Evolutionary conservation across 2,329 filamentous ascomycete species (phyloP).

Genomic region (Aspergillus udagawae): DNA sequence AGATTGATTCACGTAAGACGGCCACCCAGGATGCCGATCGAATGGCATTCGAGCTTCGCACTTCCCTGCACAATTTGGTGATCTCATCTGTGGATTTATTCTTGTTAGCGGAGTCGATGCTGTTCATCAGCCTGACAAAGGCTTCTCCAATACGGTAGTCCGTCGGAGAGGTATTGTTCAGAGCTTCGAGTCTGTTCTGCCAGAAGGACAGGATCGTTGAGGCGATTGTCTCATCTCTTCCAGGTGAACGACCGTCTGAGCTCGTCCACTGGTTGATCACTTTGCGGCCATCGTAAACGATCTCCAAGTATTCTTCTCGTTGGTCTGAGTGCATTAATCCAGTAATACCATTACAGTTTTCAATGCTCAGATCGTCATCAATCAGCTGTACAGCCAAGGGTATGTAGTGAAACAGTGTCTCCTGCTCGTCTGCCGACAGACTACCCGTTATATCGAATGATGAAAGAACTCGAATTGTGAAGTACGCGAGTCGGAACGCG

Average conservation of each 20-base stretch:
- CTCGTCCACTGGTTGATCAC: slow-evolving; percentile 44
- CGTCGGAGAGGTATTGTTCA: slow-evolving; percentile 27
- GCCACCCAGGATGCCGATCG: slow-evolving; percentile 46
- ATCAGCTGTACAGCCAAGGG: slow-evolving; percentile 54
- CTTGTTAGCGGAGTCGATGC: slow-evolving; percentile 21
- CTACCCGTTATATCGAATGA: slow-evolving; percentile 32
- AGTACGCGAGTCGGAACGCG: slow-evolving; percentile 71
- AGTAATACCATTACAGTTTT: slow-evolving; percentile 53
- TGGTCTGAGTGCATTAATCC: slow-evolving; percentile 44
- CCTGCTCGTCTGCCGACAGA: slow-evolving; percentile 29
- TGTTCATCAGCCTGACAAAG: slow-evolving; percentile 39
- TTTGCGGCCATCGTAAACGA: slow-evolving; percentile 49
- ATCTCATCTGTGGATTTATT: slow-evolving; percentile 28
- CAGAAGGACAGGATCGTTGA: slow-evolving; percentile 28
- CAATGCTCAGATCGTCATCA: slow-evolving; percentile 57
- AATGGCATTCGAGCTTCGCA: slow-evolving; percentile 42
- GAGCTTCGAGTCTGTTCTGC: slow-evolving; percentile 30
- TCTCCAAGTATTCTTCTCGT: slow-evolving; percentile 50
- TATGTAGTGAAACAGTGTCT: slow-evolving; percentile 48
- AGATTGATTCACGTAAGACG: slow-evolving; percentile 47
- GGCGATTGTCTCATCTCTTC: slow-evolving; percentile 17
- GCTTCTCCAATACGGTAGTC: slow-evolving; percentile 39
- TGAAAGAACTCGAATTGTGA: slow-evolving; percentile 58
- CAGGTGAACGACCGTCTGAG: slow-evolving; percentile 16
- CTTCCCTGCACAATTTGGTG: slow-evolving; percentile 32